These are phyloP conservation scores for Pseudofabraea citricarpa DNA, from an alignment of 2,329 filamentous ascomycete genomes.

Conservation along the genomic window DNA sequence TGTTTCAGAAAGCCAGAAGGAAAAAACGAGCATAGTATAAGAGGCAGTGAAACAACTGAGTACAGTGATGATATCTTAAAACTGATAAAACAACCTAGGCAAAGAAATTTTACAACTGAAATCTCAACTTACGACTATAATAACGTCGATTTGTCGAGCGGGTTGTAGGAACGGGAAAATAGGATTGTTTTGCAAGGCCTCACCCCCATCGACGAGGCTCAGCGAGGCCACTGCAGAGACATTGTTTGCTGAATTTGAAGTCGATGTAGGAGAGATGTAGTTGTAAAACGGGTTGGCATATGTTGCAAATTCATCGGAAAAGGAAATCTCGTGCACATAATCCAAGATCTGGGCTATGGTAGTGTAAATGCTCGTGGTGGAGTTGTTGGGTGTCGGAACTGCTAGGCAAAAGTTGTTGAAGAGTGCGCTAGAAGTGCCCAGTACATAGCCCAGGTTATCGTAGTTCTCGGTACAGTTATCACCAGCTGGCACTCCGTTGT, in stretches of 20 bases:
- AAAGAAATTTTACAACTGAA: too few relatives aligned
- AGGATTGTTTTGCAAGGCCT: constrained; percentile 45
- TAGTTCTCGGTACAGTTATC: constrained; percentile 31
- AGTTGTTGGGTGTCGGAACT: constrained; percentile 14
- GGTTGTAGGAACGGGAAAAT: constrained; percentile 46
- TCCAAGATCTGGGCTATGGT: constrained; percentile 27
- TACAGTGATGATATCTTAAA: too few relatives aligned
- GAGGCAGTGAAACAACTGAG: too few relatives aligned
- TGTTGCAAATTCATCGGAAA: constrained; percentile 31
- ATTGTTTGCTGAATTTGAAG: constrained; percentile 34
- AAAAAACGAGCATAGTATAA: too few relatives aligned
- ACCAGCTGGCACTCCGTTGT: constrained; percentile 36
- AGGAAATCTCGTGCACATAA: constrained; percentile 22
- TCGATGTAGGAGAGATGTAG: constrained; percentile 30
- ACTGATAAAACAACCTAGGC: too few relatives aligned
- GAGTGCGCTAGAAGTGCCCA: constrained; percentile 35
- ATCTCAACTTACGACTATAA: too few relatives aligned
- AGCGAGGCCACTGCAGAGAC: constrained; percentile 33
- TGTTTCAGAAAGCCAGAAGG: too few relatives aligned
- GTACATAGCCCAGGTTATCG: constrained; percentile 38
- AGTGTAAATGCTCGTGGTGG: constrained; percentile 12
- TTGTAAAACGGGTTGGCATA: constrained; percentile 60
- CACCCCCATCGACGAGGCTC: constrained; percentile 45
- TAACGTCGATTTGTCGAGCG: constrained; percentile 51
- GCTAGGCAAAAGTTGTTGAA: constrained; percentile 29